A percentile compares a stretch with the other conserved stretches of the same genome.
Conservation (phyloP, 2,329 filamentous ascomycete species). For the Amylocarpus encephaloides region DNA sequence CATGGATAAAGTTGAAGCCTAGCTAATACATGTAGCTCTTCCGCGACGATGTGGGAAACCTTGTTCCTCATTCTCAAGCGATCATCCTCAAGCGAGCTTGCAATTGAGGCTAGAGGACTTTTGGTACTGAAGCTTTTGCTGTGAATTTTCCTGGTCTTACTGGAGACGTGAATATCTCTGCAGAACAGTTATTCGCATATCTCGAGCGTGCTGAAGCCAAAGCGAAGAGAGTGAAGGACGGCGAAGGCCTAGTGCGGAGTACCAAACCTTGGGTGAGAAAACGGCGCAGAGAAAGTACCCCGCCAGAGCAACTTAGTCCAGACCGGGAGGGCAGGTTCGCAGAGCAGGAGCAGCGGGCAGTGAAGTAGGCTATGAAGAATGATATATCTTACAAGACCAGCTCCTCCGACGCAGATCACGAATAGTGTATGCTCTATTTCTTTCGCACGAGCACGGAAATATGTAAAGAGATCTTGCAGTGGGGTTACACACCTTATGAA, state of each 20-base stretch:
- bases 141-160: conserved; percentile 9
- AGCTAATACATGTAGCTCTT: conserved; percentile 14
- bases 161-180: conserved; percentile 9
- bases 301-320: conserved; percentile 18
- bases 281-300: conserved; percentile 17
- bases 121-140: conserved; percentile 13
- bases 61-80: conserved; percentile 16
- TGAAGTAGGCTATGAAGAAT: conserved; percentile 15
- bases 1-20: neutral
- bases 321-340: conserved; percentile 18
- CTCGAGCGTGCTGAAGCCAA: conserved; percentile 13
- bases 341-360: conserved; percentile 16
- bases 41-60: conserved; percentile 12
- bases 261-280: conserved; percentile 16
- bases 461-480: too few relatives aligned
- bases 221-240: conserved; percentile 16
- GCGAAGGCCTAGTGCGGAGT: conserved; percentile 9
- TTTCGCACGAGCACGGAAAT: too few relatives aligned
- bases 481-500: too few relatives aligned
- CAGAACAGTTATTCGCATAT: conserved; percentile 10
- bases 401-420: too few relatives aligned
- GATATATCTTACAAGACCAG: conserved; percentile 17
- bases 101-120: conserved; percentile 11
- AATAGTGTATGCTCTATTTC: too few relatives aligned
- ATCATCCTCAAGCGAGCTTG: conserved; percentile 12